phyloP scores from a whole-genome alignment of 495 filamentous ascomycete species.

The Penicillium cinerascens region DNA sequence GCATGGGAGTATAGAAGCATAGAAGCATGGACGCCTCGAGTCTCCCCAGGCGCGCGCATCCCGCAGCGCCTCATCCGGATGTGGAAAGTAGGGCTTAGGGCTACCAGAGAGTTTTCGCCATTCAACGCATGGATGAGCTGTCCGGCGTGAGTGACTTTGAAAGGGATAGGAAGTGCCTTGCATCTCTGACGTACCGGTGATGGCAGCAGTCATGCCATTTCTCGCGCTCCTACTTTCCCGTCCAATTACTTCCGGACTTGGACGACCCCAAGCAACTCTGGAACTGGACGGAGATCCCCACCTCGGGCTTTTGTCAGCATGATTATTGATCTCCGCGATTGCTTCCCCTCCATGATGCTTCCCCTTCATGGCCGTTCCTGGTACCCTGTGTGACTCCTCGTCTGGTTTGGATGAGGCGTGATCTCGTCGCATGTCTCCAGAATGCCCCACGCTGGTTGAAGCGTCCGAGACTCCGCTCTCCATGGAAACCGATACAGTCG shows the following conservation, averaged over 20 bases:
- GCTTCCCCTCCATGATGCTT: neutral
- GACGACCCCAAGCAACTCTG: neutral
- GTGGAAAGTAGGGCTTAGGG: slow-evolving; percentile 35
- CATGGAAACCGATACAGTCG: slow-evolving; percentile 47
- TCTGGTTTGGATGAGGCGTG: slow-evolving; percentile 8
- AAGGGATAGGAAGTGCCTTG: neutral
- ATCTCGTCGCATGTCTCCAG: slow-evolving; percentile 25
- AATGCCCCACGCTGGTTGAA: slow-evolving; percentile 36
- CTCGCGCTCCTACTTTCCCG: neutral
- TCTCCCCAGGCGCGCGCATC: slow-evolving; percentile 1
- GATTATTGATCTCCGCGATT: slow-evolving; percentile 20
- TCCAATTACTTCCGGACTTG: neutral
- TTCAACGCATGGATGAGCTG: neutral
- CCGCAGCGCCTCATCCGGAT: slow-evolving; percentile 22
- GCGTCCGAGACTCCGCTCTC: slow-evolving; percentile 28
- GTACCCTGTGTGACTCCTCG: slow-evolving; percentile 4
- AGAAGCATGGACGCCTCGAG: neutral
- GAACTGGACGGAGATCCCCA: slow-evolving; percentile 5
- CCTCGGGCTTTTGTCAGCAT: slow-evolving; percentile 25
- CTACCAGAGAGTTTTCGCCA: neutral
- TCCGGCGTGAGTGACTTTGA: neutral
- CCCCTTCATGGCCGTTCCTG: slow-evolving; percentile 5
- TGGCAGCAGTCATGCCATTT: neutral
- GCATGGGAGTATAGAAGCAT: neutral
- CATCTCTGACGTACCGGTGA: neutral